Base-by-base conservation (phyloP, 2,329 filamentous ascomycete genomes). In the Aspergillus tubingensis region DNA sequence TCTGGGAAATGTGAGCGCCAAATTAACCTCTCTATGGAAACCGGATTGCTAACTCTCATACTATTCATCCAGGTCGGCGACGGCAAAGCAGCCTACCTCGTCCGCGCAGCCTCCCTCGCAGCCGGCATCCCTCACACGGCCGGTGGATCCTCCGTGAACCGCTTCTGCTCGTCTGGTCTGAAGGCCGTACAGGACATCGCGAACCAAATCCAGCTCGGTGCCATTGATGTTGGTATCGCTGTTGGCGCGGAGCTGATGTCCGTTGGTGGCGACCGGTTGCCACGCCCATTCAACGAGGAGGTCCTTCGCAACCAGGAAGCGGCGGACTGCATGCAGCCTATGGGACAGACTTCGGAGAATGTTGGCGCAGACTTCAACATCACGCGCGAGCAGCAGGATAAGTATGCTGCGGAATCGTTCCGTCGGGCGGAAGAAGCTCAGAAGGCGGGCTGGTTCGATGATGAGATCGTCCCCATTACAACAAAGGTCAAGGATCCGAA, bases 301-400 rank as follows among this genome's bases (percentile, higher is more conserved):
- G 87, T 98, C 62, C 80, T 91, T 68, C 80, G 83, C 71, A 90
- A 85, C 79, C 89, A 92, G 74, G 91, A 97, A 74, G 86, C 92
- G 0, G 78, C 78, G 50, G 94, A 98, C 80, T 95, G 92, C 83
- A 86, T 94, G 86, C 86, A 92, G 83, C 91, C 94, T 67, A 99
- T 99, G 95, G 95, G 95, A 21, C 96, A 96, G 86, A 99, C 95
- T 2, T 94, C 90, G 61, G 95, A 99, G 82, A 98, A 98, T 74
- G 92, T 99, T 27, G 92, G 89, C 69, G 87, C 87, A 52, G 95
- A 98, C 80, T 98, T 98, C 77, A 86, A 89, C 73, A 88, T 99
- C 74, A 80, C 86, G 2, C 86, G 95, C 62, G 88, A 93, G 74
- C 80, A 81, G 74, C 91, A 98, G 80, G 95, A 99, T 78, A 82